Conservation (phyloP, 2,329 filamentous ascomycete species). For the Cercospora sp. region DNA sequence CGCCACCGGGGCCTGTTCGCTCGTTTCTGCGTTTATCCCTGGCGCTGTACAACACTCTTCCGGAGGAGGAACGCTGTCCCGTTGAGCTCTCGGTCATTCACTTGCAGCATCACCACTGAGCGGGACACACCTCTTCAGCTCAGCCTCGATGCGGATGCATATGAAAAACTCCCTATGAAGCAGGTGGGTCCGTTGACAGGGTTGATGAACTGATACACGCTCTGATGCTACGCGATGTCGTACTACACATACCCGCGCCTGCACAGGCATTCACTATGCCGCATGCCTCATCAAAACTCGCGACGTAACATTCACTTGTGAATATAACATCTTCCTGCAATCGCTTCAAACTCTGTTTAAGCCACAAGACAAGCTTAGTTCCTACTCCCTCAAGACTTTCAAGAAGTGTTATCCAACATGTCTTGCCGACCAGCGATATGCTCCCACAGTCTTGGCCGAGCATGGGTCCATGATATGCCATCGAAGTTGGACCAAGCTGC, state of each 20-base stretch:
- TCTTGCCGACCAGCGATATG: constrained; percentile 66
- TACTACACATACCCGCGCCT: constrained; percentile 11
- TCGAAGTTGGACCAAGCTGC: constrained; percentile 69
- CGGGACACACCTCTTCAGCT: constrained; percentile 11
- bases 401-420: constrained; percentile 36
- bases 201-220: constrained; percentile 12
- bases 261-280: constrained; percentile 8
- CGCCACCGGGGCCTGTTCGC: neutral
- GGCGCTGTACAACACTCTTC: constrained; percentile 17
- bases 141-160: neutral
- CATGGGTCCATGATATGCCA: constrained; percentile 66
- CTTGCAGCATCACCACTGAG: constrained; percentile 10
- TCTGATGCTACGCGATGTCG: constrained; percentile 18
- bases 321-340: constrained; percentile 1
- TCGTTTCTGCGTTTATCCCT: constrained; percentile 7
- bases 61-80: constrained; percentile 15
- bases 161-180: constrained; percentile 16
- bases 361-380: constrained; percentile 5
- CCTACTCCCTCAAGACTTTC: neutral
- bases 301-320: constrained; percentile 11
- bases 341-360: constrained; percentile 13
- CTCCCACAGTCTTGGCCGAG: constrained; percentile 74
- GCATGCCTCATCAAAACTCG: constrained; percentile 1
- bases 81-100: neutral
- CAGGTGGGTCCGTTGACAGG: constrained; percentile 18